Evolutionary conservation across 2,329 filamentous ascomycete genomes (phyloP).

Genomic region (Gliomastix tumulicola): DNA sequence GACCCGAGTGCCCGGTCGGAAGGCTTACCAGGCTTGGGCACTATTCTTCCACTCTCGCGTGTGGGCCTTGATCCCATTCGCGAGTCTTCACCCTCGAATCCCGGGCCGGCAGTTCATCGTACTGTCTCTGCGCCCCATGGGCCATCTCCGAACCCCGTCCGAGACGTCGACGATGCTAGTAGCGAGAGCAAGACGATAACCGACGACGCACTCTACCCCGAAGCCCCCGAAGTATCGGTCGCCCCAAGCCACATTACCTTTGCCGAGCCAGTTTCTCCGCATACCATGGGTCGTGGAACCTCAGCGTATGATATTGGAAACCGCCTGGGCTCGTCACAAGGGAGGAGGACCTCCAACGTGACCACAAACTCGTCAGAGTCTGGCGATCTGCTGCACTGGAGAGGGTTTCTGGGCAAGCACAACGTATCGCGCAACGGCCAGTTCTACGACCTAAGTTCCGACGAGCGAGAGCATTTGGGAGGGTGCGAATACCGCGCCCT

Average conservation of each 20-base stretch:
- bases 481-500: constrained; percentile 60
- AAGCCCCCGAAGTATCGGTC: no score
- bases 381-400: constrained; percentile 19
- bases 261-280: constrained; percentile 1
- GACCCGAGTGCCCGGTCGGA: background rate
- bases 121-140: background rate
- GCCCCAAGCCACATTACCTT: constrained; percentile 10
- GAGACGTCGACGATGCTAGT: background rate
- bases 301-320: constrained; percentile 13
- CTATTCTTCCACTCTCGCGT: no score
- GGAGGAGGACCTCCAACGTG: constrained; percentile 10
- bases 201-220: background rate
- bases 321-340: constrained; percentile 1
- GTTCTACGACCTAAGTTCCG: constrained; percentile 43
- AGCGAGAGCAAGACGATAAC: background rate
- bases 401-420: constrained; percentile 24
- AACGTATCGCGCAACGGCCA: constrained; percentile 44
- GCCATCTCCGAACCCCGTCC: no score
- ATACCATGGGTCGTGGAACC: background rate
- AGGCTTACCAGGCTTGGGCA: background rate
- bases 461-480: constrained; percentile 50
- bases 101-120: background rate
- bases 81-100: background rate
- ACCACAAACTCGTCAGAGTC: constrained; percentile 12
- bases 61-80: background rate